Evolutionary conservation across 805 yeast species (phyloP).

Genomic region (Scheffersomyces stipitis): DNA sequence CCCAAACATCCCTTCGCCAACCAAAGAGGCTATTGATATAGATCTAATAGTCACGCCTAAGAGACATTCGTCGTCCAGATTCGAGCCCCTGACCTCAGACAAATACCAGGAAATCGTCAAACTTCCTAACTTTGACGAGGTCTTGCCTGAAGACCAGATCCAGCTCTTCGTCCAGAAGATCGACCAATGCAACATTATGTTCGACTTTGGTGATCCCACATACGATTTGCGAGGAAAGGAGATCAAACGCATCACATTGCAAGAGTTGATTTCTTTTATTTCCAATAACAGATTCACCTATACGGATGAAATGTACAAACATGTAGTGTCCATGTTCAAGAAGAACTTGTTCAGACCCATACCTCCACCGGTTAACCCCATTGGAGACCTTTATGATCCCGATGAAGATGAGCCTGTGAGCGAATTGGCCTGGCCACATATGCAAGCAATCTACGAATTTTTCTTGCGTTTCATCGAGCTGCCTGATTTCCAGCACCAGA

Average conservation of each 20-base stretch:
- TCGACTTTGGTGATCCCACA: constrained; percentile 92
- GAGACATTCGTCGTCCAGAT: constrained; percentile 88
- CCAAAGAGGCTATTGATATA: constrained; percentile 66
- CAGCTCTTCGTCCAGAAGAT: constrained; percentile 82
- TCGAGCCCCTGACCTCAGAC: constrained; percentile 64
- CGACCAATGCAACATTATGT: constrained; percentile 91
- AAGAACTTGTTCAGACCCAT: constrained; percentile 90
- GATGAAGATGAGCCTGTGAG: constrained; percentile 98
- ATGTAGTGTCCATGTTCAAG: constrained; percentile 87
- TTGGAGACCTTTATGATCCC: constrained; percentile 95
- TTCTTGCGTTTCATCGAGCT: constrained; percentile 90
- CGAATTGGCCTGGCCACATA: constrained; percentile 98
- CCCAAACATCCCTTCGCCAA: constrained; percentile 58
- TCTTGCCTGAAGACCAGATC: constrained; percentile 72
- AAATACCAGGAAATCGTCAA: constrained; percentile 53
- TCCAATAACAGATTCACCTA: constrained; percentile 78
- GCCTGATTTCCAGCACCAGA: constrained; percentile 89
- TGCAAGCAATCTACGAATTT: constrained; percentile 95
- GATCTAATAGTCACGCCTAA: constrained; percentile 80
- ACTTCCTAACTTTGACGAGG: constrained; percentile 87
- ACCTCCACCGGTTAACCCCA: constrained; percentile 97
- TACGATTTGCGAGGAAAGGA: constrained; percentile 92
- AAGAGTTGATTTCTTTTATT: constrained; percentile 86
- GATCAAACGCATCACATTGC: constrained; percentile 79
- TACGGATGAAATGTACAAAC: constrained; percentile 87